These are phyloP conservation scores for Aspergillus heteromorphus DNA, from an alignment of 495 filamentous ascomycete species.

Conservation along the genomic window DNA sequence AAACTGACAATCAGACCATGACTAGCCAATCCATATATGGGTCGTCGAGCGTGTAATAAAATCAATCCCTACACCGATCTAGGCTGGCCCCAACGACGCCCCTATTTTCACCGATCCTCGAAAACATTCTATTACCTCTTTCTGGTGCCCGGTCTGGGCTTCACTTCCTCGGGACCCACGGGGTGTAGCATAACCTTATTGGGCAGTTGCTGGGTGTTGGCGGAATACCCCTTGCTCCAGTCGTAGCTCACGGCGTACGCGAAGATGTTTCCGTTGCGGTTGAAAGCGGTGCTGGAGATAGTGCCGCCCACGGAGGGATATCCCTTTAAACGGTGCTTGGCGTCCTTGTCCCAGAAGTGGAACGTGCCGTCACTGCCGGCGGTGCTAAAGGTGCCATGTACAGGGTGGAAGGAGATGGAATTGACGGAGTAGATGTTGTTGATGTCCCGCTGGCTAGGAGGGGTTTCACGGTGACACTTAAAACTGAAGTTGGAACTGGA, in stretches of 20 bases:
- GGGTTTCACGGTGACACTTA: slow-evolving; percentile 83
- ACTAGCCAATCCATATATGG: background rate
- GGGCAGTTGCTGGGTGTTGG: slow-evolving; percentile 60
- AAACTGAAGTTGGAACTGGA: slow-evolving; percentile 79
- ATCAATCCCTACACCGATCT: background rate
- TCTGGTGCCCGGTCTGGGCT: slow-evolving; percentile 65
- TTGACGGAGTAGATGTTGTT: slow-evolving; percentile 88
- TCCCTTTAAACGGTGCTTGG: slow-evolving; percentile 79
- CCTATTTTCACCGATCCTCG: background rate
- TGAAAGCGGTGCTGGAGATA: slow-evolving; percentile 75
- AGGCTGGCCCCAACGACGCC: background rate
- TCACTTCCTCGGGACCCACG: slow-evolving; percentile 71
- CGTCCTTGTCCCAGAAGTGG: slow-evolving; percentile 87
- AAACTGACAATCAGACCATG: background rate
- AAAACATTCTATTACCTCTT: slow-evolving; percentile 51
- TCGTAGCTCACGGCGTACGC: slow-evolving; percentile 92
- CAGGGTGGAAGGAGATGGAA: slow-evolving; percentile 81
- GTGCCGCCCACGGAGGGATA: slow-evolving; percentile 80
- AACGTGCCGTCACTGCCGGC: slow-evolving; percentile 86
- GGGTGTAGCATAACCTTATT: slow-evolving; percentile 88
- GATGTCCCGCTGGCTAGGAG: slow-evolving; percentile 54
- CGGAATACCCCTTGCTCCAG: slow-evolving; percentile 84
- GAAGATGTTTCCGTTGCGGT: slow-evolving; percentile 70
- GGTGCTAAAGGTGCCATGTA: slow-evolving; percentile 85
- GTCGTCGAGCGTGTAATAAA: background rate